Evolutionary conservation across 805 yeast genomes (phyloP), one percentile per base, ranked within the genome.

Genomic region (Yarrowia sp.): DNA sequence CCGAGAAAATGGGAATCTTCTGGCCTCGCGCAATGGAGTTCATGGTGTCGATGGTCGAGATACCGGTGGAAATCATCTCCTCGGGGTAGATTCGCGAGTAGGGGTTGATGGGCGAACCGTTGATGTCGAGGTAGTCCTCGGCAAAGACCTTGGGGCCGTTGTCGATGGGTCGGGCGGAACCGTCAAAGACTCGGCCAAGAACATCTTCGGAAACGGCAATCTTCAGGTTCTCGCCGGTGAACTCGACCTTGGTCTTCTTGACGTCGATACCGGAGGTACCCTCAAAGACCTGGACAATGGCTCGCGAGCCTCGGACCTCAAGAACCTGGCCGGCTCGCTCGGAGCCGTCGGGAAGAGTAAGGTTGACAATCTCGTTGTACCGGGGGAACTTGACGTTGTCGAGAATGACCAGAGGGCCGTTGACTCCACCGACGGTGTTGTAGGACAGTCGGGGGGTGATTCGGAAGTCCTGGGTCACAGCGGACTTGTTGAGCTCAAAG

Each of bases 1-100:
- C 99, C 62, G 97, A 90, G 80, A 94, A 94, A 76, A 94, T 96
- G 62, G 99, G 99, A 75, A 94, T 94, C 80, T 94, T 94, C 80
- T 94, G 99, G 69, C 99, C 99, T 84, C 99, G 90, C 64, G 99
- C 99, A 81, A 94, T 94, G 44, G 99, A 93, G 79, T 94, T 96
- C 99, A 94, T 94, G 63, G 97, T 92, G 76, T 94, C 99, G 73
- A 94, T 94, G 56, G 99, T 97, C 53, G 97, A 92, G 66, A 94
- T 83, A 84, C 99, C 99, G 18, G 99, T 96, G 60, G 97, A 91
- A 70, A 94, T 94, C 99, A 94, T 94, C 80, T 94, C 99, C 81
- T 94, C 99, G 29, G 99, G 99, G 75, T 96, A 96, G 69, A 94
- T 94, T 79, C 99, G 92, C 44, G 97, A 96, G 75, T 78, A 94